Evolutionary conservation across 1,284 basidiomycete species (phyloP), one percentile per base, ranked within the genome.

Genomic region (Abortiporus biennis): DNA sequence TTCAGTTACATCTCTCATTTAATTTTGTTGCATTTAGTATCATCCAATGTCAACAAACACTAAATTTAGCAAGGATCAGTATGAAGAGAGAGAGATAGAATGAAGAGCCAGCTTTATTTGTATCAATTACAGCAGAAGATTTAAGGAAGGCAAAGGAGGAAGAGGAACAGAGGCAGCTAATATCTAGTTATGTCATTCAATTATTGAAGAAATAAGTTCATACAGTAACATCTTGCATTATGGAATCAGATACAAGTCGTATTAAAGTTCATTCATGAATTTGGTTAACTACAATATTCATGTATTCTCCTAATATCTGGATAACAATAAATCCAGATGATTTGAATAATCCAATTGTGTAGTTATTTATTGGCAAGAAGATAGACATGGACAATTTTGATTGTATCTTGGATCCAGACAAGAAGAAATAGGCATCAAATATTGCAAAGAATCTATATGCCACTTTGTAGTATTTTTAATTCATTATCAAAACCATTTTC

Each of bases 381-480:
- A 67, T 72, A 3, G 49, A 71, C 33, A 29, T 71, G 23, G 62
- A 71, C 38, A 5, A 40, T 0, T 67, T 70, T 39, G 23, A 43
- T 1, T 19, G 45, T 2, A 47, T 47, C 15, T 43, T 3, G 66
- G 63, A 0, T n/a, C 68, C 63, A 0, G 51, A 52, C 15, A 48
- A 41, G 3, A 42, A 50, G 0, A 11, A 58, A 32, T 50, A 59
- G 0, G 56, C 58, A 1, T 4, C 38, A 0, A 68, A 65, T 34
- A 57, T 71, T 3, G 60, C 66, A 0, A 8, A 21, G 0, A 64
- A 74, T 52, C 65, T 66, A 11, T 71, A 55, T 45, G 64, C 64
- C 0, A 54, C 64, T 0, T 59, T 64, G 0, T 52, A 63, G 31
- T 72, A 62, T 42, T 72, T 67, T 42, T 58, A 70, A 32, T 62